Conservation (phyloP, 331 rosid genomes). For the Dryas integrifolia region DNA sequence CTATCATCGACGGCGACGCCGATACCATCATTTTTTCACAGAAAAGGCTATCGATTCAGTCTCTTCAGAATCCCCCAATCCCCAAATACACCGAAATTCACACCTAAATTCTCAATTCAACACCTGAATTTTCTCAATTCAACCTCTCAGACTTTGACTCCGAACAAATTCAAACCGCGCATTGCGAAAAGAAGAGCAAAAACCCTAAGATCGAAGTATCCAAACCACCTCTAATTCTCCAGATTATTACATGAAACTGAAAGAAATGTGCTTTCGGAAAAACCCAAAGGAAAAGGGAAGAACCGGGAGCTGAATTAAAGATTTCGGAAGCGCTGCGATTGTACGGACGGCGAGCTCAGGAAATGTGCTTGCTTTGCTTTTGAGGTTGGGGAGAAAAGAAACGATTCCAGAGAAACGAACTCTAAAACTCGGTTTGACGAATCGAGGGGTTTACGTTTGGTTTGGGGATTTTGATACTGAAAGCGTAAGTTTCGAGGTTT, state of each 20-base stretch:
- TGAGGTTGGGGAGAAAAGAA: conserved; percentile 4
- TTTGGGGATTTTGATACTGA: conserved; percentile 31
- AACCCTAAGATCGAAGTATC: conserved; percentile 32
- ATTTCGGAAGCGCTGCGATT: neutral
- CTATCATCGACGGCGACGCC: conserved; percentile 51
- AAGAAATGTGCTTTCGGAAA: neutral
- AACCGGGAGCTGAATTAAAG: neutral
- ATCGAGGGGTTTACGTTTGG: conserved; percentile 31
- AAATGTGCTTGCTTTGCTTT: neutral
- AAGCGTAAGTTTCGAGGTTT: conserved; percentile 48
- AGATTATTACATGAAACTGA: conserved; percentile 9
- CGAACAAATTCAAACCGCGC: conserved; percentile 14
- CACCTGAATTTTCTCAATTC: conserved; percentile 8
- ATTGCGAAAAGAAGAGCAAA: conserved; percentile 27
- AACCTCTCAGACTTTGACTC: conserved; percentile 25
- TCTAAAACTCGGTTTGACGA: conserved; percentile 39
- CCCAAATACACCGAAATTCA: conserved; percentile 25
- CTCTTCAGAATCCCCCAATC: conserved; percentile 13
- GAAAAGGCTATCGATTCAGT: conserved; percentile 17
- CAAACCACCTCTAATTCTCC: conserved; percentile 2
- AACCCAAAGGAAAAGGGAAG: neutral
- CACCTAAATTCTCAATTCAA: conserved; percentile 3
- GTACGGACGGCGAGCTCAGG: conserved; percentile 6
- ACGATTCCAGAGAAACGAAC: conserved; percentile 28
- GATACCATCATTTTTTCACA: conserved; percentile 56